A percentile compares a stretch with the other conserved stretches of the same genome.
These are phyloP conservation scores for Xylaria telfairii DNA, from an alignment of 495 filamentous ascomycete genomes.

Conservation along the genomic window DNA sequence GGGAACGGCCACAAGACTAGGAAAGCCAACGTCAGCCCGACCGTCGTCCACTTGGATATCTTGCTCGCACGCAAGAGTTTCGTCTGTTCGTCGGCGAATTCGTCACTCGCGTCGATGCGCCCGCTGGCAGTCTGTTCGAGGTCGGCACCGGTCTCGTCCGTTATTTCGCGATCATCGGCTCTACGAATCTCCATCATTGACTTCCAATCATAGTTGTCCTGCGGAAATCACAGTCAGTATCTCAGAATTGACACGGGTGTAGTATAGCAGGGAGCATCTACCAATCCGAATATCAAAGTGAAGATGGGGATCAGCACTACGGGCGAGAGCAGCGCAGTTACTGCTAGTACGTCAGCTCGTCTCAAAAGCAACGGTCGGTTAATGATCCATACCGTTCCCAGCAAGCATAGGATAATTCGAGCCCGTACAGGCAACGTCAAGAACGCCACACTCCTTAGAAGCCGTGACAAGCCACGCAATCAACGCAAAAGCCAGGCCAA, in stretches of 20 bases:
- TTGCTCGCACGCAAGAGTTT: constrained; percentile 75
- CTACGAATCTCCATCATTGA: constrained; percentile 84
- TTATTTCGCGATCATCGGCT: constrained; percentile 82
- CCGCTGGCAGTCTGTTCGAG: constrained; percentile 61
- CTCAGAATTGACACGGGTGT: neutral
- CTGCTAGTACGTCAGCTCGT: constrained; percentile 24
- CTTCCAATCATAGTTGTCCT: constrained; percentile 87
- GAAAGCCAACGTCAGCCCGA: constrained; percentile 75
- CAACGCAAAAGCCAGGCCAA: constrained; percentile 77
- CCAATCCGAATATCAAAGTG: constrained; percentile 54
- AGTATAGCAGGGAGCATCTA: neutral
- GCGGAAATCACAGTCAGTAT: constrained; percentile 3
- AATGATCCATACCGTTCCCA: constrained; percentile 62
- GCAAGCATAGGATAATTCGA: constrained; percentile 89
- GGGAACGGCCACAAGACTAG: constrained; percentile 95
- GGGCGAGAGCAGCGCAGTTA: constrained; percentile 78
- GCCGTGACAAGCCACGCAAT: constrained; percentile 93
- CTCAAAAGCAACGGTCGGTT: neutral
- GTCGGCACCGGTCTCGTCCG: constrained; percentile 70
- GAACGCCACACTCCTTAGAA: constrained; percentile 72
- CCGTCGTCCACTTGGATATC: constrained; percentile 79
- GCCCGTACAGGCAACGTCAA: constrained; percentile 79
- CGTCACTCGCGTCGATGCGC: constrained; percentile 10
- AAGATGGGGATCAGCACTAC: constrained; percentile 79
- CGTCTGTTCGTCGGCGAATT: constrained; percentile 64